Percentiles rank a stretch among this genome's conserved stretches.
Conservation (phyloP, 2,329 filamentous ascomycete genomes). For the Fusarium marasasianum region DNA sequence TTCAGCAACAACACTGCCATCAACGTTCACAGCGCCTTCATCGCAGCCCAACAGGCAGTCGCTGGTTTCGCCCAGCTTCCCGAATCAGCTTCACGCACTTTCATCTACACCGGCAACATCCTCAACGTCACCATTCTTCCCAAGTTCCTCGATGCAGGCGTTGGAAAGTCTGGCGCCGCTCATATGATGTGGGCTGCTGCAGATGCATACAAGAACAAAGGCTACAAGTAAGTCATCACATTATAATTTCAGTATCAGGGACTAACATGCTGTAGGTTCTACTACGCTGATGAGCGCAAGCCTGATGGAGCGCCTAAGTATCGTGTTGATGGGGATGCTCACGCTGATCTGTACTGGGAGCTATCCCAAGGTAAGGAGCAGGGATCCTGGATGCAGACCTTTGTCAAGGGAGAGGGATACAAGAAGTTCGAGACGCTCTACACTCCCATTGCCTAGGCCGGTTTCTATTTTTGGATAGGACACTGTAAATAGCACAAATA, state of each 20-base stretch:
- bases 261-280: slow-evolving; percentile 52
- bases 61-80: slow-evolving; percentile 42
- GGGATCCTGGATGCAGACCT: slow-evolving; percentile 57
- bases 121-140: slow-evolving; percentile 48
- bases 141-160: slow-evolving; percentile 48
- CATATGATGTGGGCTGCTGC: slow-evolving; percentile 46
- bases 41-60: slow-evolving; percentile 26
- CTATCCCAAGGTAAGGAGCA: slow-evolving; percentile 53
- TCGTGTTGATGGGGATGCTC: slow-evolving; percentile 51
- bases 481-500: not conserved
- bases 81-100: slow-evolving; percentile 46
- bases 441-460: not conserved
- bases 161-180: slow-evolving; percentile 52
- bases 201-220: slow-evolving; percentile 46
- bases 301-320: slow-evolving; percentile 48
- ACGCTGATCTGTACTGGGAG: slow-evolving; percentile 52
- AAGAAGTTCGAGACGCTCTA: slow-evolving; percentile 17
- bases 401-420: slow-evolving; percentile 55
- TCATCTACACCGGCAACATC: slow-evolving; percentile 57
- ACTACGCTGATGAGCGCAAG: slow-evolving; percentile 60
- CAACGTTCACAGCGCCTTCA: slow-evolving; percentile 19
- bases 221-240: slow-evolving; percentile 44
- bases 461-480: fast-evolving
- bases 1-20: slow-evolving; percentile 15
- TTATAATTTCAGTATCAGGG: fast-evolving